Evolutionary conservation across 176 grass and related monocot species (phyloP).

Genomic region (Saccharum officinarum): DNA sequence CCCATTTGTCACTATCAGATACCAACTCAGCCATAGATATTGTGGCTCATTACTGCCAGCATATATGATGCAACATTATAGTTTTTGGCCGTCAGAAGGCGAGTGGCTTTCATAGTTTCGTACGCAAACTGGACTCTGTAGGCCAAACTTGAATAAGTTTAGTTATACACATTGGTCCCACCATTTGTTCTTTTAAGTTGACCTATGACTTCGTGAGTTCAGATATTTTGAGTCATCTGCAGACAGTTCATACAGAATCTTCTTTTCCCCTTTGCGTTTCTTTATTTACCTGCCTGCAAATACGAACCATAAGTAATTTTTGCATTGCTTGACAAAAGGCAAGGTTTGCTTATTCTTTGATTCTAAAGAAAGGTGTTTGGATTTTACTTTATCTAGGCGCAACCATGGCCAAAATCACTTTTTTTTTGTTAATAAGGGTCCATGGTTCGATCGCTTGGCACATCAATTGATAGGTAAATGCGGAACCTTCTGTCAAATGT

Average conservation of each 20-base stretch:
- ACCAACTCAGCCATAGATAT: background rate
- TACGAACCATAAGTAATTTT: background rate
- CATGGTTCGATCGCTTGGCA: background rate
- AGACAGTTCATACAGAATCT: background rate
- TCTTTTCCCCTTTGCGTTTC: background rate
- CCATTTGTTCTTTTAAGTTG: conserved; percentile 23
- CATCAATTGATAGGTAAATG: background rate
- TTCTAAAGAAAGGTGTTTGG: background rate
- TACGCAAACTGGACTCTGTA: background rate
- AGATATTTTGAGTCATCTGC: conserved; percentile 8
- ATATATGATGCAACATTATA: background rate
- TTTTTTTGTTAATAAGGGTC: background rate
- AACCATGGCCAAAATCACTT: background rate
- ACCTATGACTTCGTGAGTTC: background rate
- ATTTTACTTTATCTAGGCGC: background rate
- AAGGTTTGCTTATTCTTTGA: background rate
- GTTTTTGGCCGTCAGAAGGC: background rate
- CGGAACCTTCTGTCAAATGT: background rate
- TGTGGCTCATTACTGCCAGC: background rate
- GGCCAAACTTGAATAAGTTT: background rate
- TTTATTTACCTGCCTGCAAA: background rate
- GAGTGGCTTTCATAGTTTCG: background rate
- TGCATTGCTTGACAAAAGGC: background rate
- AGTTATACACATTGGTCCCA: background rate
- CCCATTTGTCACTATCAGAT: background rate